Conservation (phyloP, 306 rosid genomes). For the Vigna hirtella region DNA sequence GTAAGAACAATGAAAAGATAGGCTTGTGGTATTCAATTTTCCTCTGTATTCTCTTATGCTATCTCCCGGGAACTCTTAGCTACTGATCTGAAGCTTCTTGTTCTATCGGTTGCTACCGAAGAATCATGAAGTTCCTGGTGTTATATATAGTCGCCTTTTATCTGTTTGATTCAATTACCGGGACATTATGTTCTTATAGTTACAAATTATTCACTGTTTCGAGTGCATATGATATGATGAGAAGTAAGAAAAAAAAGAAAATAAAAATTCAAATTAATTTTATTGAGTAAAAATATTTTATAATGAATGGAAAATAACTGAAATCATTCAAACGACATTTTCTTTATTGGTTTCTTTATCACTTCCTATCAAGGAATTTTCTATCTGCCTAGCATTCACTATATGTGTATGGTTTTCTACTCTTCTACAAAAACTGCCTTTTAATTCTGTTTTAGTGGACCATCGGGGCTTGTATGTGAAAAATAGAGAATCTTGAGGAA, state of each 20-base stretch:
- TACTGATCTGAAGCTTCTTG: too few relatives aligned
- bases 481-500: slow-evolving; percentile 36
- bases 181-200: too few relatives aligned
- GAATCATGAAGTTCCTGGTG: too few relatives aligned
- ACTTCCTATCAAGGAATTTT: slow-evolving; percentile 41
- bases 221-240: too few relatives aligned
- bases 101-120: too few relatives aligned
- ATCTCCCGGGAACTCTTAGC: too few relatives aligned
- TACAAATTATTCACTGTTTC: too few relatives aligned
- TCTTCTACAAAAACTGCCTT: slow-evolving; percentile 25
- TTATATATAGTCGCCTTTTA: too few relatives aligned
- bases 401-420: slow-evolving; percentile 33
- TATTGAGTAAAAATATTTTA: slow-evolving; percentile 25
- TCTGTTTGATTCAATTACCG: too few relatives aligned
- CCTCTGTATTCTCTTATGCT: too few relatives aligned
- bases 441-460: slow-evolving; percentile 8
- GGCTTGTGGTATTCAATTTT: too few relatives aligned
- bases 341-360: slow-evolving; percentile 17
- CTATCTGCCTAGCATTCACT: slow-evolving; percentile 35
- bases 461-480: slow-evolving; percentile 20
- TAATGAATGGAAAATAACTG: slow-evolving; percentile 29
- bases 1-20: too few relatives aligned
- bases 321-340: slow-evolving; percentile 25
- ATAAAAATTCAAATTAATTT: slow-evolving; percentile 7
- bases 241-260: neutral